Conservation (phyloP, 768 basidiomycete genomes). For the Phanerodontia chrysosporium region DNA sequence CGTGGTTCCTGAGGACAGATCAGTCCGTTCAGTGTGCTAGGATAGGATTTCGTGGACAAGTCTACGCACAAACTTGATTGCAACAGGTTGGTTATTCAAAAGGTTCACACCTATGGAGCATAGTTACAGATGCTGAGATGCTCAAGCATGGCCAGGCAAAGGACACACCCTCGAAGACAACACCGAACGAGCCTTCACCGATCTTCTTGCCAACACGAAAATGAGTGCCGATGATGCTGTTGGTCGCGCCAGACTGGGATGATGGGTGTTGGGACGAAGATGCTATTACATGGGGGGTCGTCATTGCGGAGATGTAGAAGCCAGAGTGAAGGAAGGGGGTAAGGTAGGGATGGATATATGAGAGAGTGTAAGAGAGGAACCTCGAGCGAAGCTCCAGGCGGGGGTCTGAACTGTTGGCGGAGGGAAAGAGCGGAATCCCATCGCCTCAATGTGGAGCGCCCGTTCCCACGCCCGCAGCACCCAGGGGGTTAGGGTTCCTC, state of each 20-base stretch:
- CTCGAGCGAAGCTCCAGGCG: conserved; percentile 9
- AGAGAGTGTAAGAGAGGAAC: conserved; percentile 9
- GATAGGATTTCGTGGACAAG: neutral
- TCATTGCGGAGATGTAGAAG: conserved; percentile 40
- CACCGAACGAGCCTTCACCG: conserved; percentile 98
- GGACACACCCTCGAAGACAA: conserved; percentile 86
- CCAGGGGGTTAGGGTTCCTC: neutral
- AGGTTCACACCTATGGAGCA: conserved; percentile 69
- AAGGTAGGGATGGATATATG: conserved; percentile 12
- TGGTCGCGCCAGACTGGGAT: conserved; percentile 56
- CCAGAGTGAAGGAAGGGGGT: conserved; percentile 16
- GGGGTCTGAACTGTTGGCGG: conserved; percentile 2
- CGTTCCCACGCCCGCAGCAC: conserved; percentile 13
- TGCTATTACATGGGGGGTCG: conserved; percentile 81
- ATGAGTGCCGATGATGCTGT: conserved; percentile 75
- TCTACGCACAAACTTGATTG: conserved; percentile 89
- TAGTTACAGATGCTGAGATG: neutral
- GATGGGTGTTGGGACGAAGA: conserved; percentile 65
- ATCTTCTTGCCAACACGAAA: conserved; percentile 97
- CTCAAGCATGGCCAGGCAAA: neutral
- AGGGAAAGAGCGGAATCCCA: conserved; percentile 8
- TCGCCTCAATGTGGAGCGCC: conserved; percentile 11
- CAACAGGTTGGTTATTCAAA: conserved; percentile 81
- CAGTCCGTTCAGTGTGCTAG: conserved; percentile 7
- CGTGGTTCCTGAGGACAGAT: conserved; percentile 66